Conservation (phyloP, 2,329 filamentous ascomycete genomes). For the Sporothrix brasiliensis region DNA sequence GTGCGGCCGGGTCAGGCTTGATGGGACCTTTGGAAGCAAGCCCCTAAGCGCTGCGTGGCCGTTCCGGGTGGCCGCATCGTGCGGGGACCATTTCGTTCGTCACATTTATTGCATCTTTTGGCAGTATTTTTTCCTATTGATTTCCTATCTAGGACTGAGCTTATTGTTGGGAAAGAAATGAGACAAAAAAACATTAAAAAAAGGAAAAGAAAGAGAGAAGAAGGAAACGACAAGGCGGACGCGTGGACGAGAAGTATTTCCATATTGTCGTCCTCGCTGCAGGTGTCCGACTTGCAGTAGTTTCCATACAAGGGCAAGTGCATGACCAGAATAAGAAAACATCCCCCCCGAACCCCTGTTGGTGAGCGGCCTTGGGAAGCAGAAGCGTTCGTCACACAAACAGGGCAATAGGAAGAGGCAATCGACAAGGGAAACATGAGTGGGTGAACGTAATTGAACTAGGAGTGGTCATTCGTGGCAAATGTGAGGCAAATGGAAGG, state of each 20-base stretch:
- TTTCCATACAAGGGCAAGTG: constrained; percentile 5
- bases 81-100: not conserved
- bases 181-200: not conserved
- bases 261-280: not conserved
- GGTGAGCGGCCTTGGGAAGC: not conserved
- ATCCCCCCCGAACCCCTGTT: not conserved
- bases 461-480: not conserved
- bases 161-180: not conserved
- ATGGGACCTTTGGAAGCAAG: not conserved
- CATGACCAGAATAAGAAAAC: not conserved
- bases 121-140: not conserved
- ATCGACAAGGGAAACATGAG: not conserved
- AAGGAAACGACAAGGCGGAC: not conserved
- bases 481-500: constrained; percentile 11
- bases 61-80: not conserved
- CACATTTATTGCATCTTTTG: not conserved
- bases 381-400: constrained; percentile 13
- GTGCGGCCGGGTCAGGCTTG: not conserved
- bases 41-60: constrained; percentile 12
- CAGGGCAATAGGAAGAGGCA: not conserved
- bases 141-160: not conserved
- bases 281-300: constrained; percentile 8
- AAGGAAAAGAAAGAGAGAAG: not conserved
- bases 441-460: not conserved
- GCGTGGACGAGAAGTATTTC: constrained; percentile 7